Evolutionary conservation across 371 early-diverging fungal species (phyloP).

Genomic region (Mucor lusitanicus): DNA sequence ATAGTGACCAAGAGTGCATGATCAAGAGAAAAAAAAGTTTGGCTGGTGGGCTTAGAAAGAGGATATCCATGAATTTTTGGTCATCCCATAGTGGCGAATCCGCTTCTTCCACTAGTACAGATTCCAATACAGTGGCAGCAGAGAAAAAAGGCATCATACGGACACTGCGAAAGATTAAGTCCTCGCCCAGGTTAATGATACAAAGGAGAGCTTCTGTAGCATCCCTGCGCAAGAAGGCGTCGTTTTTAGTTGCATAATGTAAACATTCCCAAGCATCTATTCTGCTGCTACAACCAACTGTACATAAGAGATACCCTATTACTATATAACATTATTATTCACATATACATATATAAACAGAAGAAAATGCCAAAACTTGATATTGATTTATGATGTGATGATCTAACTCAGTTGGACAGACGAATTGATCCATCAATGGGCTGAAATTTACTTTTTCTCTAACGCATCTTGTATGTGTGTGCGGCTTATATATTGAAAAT

Average conservation of each 20-base stretch:
- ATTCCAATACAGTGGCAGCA: neutral
- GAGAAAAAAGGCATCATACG: neutral
- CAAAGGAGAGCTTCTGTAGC: slow-evolving; percentile 15
- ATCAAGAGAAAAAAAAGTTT: neutral
- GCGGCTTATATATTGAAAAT: neutral
- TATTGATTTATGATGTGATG: neutral
- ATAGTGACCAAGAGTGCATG: neutral
- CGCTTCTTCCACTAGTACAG: neutral
- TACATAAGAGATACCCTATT: neutral
- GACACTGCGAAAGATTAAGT: slow-evolving; percentile 16
- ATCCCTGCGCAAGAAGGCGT: slow-evolving; percentile 16
- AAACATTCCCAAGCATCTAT: slow-evolving; percentile 4
- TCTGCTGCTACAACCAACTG: neutral
- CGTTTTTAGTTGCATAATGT: slow-evolving; percentile 7
- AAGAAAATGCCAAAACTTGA: neutral
- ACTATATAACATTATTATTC: neutral
- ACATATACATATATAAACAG: neutral
- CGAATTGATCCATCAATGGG: neutral
- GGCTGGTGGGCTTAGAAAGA: neutral
- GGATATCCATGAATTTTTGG: neutral
- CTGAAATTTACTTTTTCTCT: neutral
- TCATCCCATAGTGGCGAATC: neutral
- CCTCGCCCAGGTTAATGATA: slow-evolving; percentile 8
- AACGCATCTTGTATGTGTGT: neutral
- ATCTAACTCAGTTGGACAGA: neutral